These are phyloP conservation scores for Chaetomium cochliodes DNA, from an alignment of 495 filamentous ascomycete species.

Conservation along the genomic window DNA sequence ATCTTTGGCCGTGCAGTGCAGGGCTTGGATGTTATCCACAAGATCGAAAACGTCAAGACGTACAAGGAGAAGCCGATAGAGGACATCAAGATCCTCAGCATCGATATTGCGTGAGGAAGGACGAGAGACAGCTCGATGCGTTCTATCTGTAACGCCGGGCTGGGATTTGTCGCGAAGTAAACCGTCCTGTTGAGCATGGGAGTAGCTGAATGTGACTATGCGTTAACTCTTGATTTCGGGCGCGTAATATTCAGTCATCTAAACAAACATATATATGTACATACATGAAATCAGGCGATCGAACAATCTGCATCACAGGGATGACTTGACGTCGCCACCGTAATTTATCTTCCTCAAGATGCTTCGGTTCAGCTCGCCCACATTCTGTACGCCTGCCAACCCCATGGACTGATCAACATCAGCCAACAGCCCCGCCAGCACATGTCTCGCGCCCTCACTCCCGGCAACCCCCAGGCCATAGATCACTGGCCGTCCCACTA, in stretches of 20 bases:
- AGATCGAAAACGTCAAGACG: slow-evolving; percentile 90
- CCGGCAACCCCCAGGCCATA: slow-evolving; percentile 55
- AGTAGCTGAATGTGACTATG: neutral
- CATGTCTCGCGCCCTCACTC: slow-evolving; percentile 56
- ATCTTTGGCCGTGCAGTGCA: slow-evolving; percentile 89
- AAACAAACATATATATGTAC: neutral
- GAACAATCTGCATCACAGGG: neutral
- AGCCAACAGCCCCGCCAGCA: slow-evolving; percentile 56
- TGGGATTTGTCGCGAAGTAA: neutral
- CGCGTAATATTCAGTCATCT: neutral
- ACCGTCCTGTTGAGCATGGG: neutral
- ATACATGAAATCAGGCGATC: neutral
- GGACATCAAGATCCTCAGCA: slow-evolving; percentile 95
- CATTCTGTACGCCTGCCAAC: slow-evolving; percentile 53
- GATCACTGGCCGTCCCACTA: slow-evolving; percentile 52
- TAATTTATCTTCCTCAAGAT: slow-evolving; percentile 55
- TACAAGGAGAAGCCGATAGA: slow-evolving; percentile 95
- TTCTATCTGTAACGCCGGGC: neutral
- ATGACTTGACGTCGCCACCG: slow-evolving; percentile 45
- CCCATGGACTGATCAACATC: slow-evolving; percentile 63
- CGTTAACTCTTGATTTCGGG: neutral
- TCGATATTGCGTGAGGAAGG: slow-evolving; percentile 49
- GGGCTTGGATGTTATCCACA: slow-evolving; percentile 92
- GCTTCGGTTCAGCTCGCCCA: slow-evolving; percentile 52
- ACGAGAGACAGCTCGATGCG: neutral